Conservation (phyloP, 2,329 filamentous ascomycete species). For the Bipolaris oryzae region DNA sequence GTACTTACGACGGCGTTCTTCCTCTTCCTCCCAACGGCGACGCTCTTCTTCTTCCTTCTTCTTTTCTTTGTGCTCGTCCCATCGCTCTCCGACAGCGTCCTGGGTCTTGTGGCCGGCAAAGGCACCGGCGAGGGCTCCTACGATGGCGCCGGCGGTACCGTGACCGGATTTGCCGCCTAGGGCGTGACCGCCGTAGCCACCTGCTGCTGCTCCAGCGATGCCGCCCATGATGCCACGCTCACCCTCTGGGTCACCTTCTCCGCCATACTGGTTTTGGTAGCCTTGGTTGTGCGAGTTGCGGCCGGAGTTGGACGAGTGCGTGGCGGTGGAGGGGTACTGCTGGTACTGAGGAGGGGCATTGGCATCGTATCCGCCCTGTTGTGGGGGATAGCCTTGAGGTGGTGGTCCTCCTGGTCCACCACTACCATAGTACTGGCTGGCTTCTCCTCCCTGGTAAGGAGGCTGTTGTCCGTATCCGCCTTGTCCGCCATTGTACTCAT, state of each 20-base stretch:
- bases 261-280: slow-evolving; percentile 30
- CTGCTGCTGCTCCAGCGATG: slow-evolving; percentile 33
- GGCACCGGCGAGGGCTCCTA: slow-evolving; percentile 34
- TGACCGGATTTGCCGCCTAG: slow-evolving; percentile 35
- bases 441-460: slow-evolving; percentile 14
- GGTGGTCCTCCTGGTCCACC: slow-evolving; percentile 4
- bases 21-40: slow-evolving; percentile 22
- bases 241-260: slow-evolving; percentile 30
- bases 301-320: slow-evolving; percentile 29
- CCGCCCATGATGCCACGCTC: slow-evolving; percentile 37
- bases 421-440: slow-evolving; percentile 21
- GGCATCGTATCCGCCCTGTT: slow-evolving; percentile 2
- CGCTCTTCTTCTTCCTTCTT: slow-evolving; percentile 32
- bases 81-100: slow-evolving; percentile 31
- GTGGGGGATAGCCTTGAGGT: slow-evolving; percentile 8
- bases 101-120: slow-evolving; percentile 34
- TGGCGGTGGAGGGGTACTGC: slow-evolving; percentile 28
- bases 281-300: slow-evolving; percentile 34
- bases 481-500: slow-evolving; percentile 14
- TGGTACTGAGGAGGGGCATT: slow-evolving; percentile 18
- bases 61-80: slow-evolving; percentile 36
- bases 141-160: slow-evolving; percentile 28
- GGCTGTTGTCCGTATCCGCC: slow-evolving; percentile 16
- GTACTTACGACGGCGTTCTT: slow-evolving; percentile 18
- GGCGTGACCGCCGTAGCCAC: slow-evolving; percentile 35